Base-by-base conservation (phyloP, 306 rosid genomes). In the Trifolium subterraneum region DNA sequence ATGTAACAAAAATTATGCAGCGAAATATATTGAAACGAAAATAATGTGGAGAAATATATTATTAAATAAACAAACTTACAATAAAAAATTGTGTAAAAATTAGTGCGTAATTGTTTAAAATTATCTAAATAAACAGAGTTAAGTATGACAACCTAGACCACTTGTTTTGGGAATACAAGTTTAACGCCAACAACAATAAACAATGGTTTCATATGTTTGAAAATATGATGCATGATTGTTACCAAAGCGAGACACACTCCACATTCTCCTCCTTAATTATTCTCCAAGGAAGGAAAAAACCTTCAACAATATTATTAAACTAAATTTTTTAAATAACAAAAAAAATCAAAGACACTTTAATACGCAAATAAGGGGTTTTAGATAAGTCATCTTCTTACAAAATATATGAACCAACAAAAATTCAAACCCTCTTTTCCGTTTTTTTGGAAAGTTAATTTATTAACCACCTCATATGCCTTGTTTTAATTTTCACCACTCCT, bases 361-460 rank as follows among this genome's bases (percentile, higher is more conserved):
- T 66, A 31, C 14, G 38, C 3, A 66, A 42, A 42, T 42, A 66
- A 23, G 13, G 14, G 71, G 3, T 14, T 67, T 44, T 14, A 67
- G 22, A 67, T 39, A 67, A 44, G 19, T 67, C 36, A 67, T 14
- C 38, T 56, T 14, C 38, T 56, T 23, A 67, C 58, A 67, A 44
- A 67, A 67, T 13, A 36, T 65, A 65, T 20, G 36, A 65, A 65
- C 71, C 71, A 65, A 22, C 12, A 62, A 65, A 66, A 66, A 35
- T 5, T 42, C 36, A 42, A 66, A 66, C 71, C 20, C 6, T 20
- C 16, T 14, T 44, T 47, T 67, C 39, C 41, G 23, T 5, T 67
- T 23, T 4, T 44, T 44, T 25, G 15, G 25, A 67, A 45, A 38
- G 51, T 64, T 39, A 38, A 20, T 50, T 38, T 64, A 64, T 18